phyloP scores from a whole-genome alignment of 805 yeast genomes.

The Ogataea dorogensis region DNA sequence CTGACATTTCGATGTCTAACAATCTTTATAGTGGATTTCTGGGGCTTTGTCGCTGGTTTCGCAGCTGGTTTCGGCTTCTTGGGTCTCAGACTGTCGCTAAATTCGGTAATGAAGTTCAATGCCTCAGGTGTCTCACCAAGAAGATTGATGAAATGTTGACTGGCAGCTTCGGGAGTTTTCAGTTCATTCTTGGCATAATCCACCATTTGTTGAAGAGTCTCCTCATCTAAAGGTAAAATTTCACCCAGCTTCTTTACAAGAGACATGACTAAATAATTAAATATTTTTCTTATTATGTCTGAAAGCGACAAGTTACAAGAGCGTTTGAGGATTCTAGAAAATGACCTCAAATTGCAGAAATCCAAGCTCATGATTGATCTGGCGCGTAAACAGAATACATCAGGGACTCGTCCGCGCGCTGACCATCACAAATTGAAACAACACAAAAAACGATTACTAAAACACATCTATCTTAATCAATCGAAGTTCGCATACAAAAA shows the following conservation, averaged over 20 bases:
- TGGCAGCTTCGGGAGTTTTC: slow-evolving; percentile 46
- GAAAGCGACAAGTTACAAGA: slow-evolving; percentile 19
- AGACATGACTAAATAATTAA: slow-evolving; percentile 2
- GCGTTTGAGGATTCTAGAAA: slow-evolving; percentile 22
- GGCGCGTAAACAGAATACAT: slow-evolving; percentile 14
- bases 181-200: slow-evolving; percentile 47
- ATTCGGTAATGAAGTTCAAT: slow-evolving; percentile 44
- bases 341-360: slow-evolving; percentile 20
- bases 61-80: slow-evolving; percentile 5
- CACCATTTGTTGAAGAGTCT: slow-evolving; percentile 52
- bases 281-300: slow-evolving; percentile 13
- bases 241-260: slow-evolving; percentile 21
- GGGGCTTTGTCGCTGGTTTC: slow-evolving; percentile 3
- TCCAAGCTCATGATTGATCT: slow-evolving; percentile 17
- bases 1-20: slow-evolving; percentile 3
- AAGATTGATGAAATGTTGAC: slow-evolving; percentile 52
- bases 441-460: slow-evolving; percentile 18
- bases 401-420: slow-evolving; percentile 8
- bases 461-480: slow-evolving; percentile 32
- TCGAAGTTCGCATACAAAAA: slow-evolving; percentile 44
- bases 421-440: slow-evolving; percentile 37
- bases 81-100: slow-evolving; percentile 39
- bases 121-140: slow-evolving; percentile 59
- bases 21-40: slow-evolving; percentile 4
- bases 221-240: slow-evolving; percentile 58